Evolutionary conservation across 179 eudicot genomes (phyloP), one percentile per base, ranked within the genome.

Genomic region (Beta lomatogona): DNA sequence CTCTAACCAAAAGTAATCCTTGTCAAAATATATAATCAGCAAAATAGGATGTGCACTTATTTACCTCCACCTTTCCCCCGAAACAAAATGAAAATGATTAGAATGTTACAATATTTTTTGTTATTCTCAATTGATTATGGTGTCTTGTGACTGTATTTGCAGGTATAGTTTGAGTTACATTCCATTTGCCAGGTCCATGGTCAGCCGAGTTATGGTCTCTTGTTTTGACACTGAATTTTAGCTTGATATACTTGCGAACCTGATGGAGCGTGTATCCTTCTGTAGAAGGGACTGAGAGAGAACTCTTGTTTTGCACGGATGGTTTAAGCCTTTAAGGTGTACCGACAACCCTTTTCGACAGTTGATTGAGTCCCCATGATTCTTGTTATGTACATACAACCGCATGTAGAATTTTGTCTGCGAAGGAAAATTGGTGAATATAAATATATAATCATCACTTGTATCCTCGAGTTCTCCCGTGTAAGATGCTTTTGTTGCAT

Each of bases 151-250:
- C 16, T 73, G 21, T 66, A 60, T 57, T 70, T 84, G 88, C 94
- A 95, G 97, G 98, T 93, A 95, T 82, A 92, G 97, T 86, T 86
- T 93, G 87, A 95, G 98, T 89, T 95, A 93, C 88, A 93, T 93
- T 44, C 97, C 98, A 21, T 95, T 95, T 77, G 98, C 97, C 45
- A 89, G 98, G 88, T 85, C 97, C n/a, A 92, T 92, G 97, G 88
- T 93, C 79, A 89, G 97, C 3, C 94, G 92, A 87, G 86, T 92
- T 76, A 77, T 95, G 87, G 78, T 86, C 41, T 88, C 93, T 80
- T 93, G 97, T 83, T 95, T 95, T 82, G 97, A 95, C 89, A 88
- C 88, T n/a, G 90, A 86, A 28, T 88, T 86, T 78, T 88, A 85
- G 82, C 73, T 59, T 68, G 45, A n/a, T 65, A 46, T 65, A n/a